Evolutionary conservation across 257 asterid genomes (phyloP), one percentile per base, ranked within the genome.

Genomic region (Voacanga thouarsii): DNA sequence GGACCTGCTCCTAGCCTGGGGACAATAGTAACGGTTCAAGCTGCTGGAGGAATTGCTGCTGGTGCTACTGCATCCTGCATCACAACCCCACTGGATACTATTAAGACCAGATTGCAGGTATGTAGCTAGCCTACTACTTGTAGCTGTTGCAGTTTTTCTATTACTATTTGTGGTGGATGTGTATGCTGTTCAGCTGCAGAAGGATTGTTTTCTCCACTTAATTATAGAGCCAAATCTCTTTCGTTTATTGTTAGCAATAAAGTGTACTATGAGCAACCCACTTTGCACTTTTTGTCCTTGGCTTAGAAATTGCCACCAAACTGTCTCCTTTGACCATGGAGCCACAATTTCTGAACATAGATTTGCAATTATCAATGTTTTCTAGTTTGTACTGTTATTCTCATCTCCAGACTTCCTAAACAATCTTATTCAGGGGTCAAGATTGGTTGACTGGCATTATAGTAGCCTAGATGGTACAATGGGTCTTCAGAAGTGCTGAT

Each of bases 71-170:
- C 99, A 81, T 90, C 99, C 74, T 90, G 90, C 80, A 81, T 95
- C 75, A 95, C 99, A 65, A 93, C 96, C 66, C 99, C 99, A 53
- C 75, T 95, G 89, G 98, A 95, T 77, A 95, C 99, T 45, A 93
- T 95, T 49, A 95, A 95, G 84, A 95, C 99, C 63, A 94, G 99
- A 78, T 86, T 95, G 76, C 99, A 95, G 93, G 99, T 88, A 79
- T 47, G 64, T 23, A 39, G 57, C 45, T 50, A 12, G 64, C 26
- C 24, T 45, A 16, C 23, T 53, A 75, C 44, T 71, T 43, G 43
- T 61, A 69, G 30, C 12, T 67, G n/a, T 33, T 56, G 12, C 19
- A 47, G 78, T 50, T 72, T 57, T 63, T 72, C 39, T 51, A 7
- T 41, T 33, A n/a, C 39, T 6, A 45, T 75, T 61, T n/a, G 15